Base-by-base conservation (phyloP, 495 filamentous ascomycete species). In the Penicillium argentinense region DNA sequence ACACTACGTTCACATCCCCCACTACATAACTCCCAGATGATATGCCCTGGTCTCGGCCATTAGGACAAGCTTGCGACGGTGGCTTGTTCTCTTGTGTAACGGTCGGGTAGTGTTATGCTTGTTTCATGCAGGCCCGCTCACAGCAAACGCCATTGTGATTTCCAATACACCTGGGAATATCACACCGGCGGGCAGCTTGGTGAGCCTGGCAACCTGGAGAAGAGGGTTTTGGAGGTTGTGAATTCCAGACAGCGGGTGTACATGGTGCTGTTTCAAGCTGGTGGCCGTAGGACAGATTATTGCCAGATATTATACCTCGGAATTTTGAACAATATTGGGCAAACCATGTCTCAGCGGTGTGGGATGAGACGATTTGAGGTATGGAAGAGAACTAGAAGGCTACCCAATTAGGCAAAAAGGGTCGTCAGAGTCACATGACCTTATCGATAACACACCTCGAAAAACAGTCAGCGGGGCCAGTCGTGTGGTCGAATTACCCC, bases 381-480 rank as follows among this genome's bases (percentile, higher is more conserved):
- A n/a, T n/a, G n/a, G n/a, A n/a, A n/a, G n/a, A n/a, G n/a, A n/a
- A n/a, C n/a, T n/a, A n/a, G n/a, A n/a, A n/a, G n/a, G n/a, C n/a
- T n/a, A n/a, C 36, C 27, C 21, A 39, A 42, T 26, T 32, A n/a
- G 26, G 24, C n/a, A 18, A 36, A 36, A 18, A 36, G 33, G 33
- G 33, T 18, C 16, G 33, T 36, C 6, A 3, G 1, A 3, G 21
- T 52, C 60, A 60, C 25, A 42, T 63, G 60, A 56, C 16, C 51
- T 63, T 63, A 63, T 63, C 60, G 60, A 63, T 61, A 63, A 61
- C 45, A 2, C 48, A 52, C 36, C 33, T 36, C 44, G 39, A 60
- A 63, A 63, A 57, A 56, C 53, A 56, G n/a, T n/a, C n/a, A n/a
- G n/a, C n/a, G n/a, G n/a, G 50, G 50, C 58, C 59, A 54, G 56